These are phyloP conservation scores for Penicillium brevicompactum DNA, from an alignment of 2,329 filamentous ascomycete genomes.

Conservation along the genomic window DNA sequence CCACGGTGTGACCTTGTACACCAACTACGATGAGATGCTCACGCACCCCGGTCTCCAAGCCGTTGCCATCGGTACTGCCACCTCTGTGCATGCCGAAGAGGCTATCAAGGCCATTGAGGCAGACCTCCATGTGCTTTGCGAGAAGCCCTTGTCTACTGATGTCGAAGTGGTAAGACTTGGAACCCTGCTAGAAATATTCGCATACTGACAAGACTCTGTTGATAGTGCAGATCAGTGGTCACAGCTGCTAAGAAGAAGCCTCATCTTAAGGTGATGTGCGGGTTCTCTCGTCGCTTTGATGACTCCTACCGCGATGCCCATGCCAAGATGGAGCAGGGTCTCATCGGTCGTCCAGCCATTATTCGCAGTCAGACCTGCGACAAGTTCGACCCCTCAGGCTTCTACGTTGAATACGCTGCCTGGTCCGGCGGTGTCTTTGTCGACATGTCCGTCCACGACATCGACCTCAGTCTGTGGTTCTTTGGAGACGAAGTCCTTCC, in stretches of 20 bases:
- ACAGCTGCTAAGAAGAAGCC: constrained; percentile 57
- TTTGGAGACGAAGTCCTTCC: constrained; percentile 57
- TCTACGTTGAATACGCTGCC: constrained; percentile 67
- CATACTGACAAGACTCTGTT: not conserved
- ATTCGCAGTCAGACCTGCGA: constrained; percentile 68
- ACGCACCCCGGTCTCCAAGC: constrained; percentile 56
- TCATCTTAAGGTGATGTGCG: constrained; percentile 65
- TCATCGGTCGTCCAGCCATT: constrained; percentile 62
- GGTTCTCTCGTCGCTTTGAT: constrained; percentile 69
- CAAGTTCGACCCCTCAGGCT: constrained; percentile 64
- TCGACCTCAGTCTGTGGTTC: constrained; percentile 66
- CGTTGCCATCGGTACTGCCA: constrained; percentile 56
- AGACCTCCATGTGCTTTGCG: constrained; percentile 58
- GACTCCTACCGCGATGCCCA: constrained; percentile 63
- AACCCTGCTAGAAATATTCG: not conserved
- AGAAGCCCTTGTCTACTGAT: constrained; percentile 56
- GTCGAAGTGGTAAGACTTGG: constrained; percentile 55
- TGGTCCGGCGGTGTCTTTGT: constrained; percentile 69
- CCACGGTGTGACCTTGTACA: constrained; percentile 54
- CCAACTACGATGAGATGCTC: constrained; percentile 57
- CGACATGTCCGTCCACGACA: constrained; percentile 70
- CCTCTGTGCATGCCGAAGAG: constrained; percentile 57
- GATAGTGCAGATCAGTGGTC: constrained; percentile 60
- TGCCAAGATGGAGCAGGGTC: constrained; percentile 53
- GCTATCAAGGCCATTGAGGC: constrained; percentile 57